Percentiles rank a stretch among this genome's conserved stretches.
phyloP scores from a whole-genome alignment of 805 yeast species.

The Maudiozyma turicensis region DNA sequence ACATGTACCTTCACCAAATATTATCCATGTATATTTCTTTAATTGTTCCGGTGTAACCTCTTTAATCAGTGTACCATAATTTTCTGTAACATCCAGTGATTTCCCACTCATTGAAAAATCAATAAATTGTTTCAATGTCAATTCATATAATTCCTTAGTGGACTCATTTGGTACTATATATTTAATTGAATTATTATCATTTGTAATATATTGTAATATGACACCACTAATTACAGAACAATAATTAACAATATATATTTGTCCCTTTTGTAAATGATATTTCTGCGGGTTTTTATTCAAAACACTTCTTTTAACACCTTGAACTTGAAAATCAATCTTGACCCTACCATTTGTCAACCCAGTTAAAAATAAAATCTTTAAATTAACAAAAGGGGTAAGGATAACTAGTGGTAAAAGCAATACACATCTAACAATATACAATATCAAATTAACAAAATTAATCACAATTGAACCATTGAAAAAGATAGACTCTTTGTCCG shows the following conservation, averaged over 20 bases:
- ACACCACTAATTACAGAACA: constrained; percentile 39
- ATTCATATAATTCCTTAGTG: constrained; percentile 4
- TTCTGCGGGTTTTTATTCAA: constrained; percentile 1
- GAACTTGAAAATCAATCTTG: constrained; percentile 31
- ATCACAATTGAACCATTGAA: not conserved
- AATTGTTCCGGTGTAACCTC: not conserved
- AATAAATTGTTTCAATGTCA: constrained; percentile 12
- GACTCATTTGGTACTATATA: constrained; percentile 17
- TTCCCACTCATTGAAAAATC: constrained; percentile 17
- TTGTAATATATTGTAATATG: constrained; percentile 25
- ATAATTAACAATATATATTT: constrained; percentile 40
- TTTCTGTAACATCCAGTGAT: constrained; percentile 10
- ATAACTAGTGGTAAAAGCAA: not conserved
- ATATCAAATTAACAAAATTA: not conserved
- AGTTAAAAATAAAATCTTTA: not conserved
- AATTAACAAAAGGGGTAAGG: not conserved
- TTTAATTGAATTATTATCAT: constrained; percentile 9
- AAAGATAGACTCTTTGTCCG: constrained; percentile 3
- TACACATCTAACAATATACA: not conserved
- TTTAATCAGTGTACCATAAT: not conserved
- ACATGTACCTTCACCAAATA: constrained; percentile 76
- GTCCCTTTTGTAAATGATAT: constrained; percentile 31
- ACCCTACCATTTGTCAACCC: not conserved
- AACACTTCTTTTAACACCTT: constrained; percentile 36
- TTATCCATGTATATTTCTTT: constrained; percentile 36